A percentile compares a stretch with the other conserved stretches of the same genome.
Evolutionary conservation across 495 filamentous ascomycete species (phyloP).

Genomic region (Astrothelium subdiscretum): DNA sequence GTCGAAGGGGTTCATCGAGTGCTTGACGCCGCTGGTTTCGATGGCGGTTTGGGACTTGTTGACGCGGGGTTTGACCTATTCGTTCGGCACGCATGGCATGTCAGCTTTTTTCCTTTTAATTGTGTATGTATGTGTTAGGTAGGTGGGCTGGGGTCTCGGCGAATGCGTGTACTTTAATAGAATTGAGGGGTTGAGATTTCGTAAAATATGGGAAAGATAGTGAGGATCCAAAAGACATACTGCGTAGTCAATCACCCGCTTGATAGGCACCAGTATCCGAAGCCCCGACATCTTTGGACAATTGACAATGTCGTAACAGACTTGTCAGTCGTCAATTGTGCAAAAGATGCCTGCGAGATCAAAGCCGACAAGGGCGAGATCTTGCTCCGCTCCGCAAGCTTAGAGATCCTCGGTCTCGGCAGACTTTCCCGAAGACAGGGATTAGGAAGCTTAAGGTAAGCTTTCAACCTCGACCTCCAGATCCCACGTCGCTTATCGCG

Average conservation of each 20-base stretch:
- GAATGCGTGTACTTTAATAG: background rate
- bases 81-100: background rate
- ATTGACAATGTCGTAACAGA: background rate
- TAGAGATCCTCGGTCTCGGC: background rate
- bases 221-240: constrained; percentile 39
- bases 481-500: background rate
- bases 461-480: background rate
- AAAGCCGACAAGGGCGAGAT: background rate
- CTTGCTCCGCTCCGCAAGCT: background rate
- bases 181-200: background rate
- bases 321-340: background rate
- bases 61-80: constrained; percentile 90
- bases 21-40: constrained; percentile 85
- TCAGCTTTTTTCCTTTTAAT: background rate
- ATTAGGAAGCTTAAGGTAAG: background rate
- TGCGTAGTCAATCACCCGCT: constrained; percentile 98
- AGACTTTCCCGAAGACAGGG: background rate
- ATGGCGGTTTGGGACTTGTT: constrained; percentile 91
- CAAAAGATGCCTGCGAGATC: background rate
- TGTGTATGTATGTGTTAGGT: background rate
- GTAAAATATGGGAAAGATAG: constrained; percentile 1
- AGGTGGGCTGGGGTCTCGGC: too few relatives aligned
- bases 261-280: constrained; percentile 88
- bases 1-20: constrained; percentile 98
- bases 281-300: constrained; percentile 57